A percentile compares a stretch with the other conserved stretches of the same genome.
Conservation (phyloP, 2,329 filamentous ascomycete species). For the Nigrospora oryzae region DNA sequence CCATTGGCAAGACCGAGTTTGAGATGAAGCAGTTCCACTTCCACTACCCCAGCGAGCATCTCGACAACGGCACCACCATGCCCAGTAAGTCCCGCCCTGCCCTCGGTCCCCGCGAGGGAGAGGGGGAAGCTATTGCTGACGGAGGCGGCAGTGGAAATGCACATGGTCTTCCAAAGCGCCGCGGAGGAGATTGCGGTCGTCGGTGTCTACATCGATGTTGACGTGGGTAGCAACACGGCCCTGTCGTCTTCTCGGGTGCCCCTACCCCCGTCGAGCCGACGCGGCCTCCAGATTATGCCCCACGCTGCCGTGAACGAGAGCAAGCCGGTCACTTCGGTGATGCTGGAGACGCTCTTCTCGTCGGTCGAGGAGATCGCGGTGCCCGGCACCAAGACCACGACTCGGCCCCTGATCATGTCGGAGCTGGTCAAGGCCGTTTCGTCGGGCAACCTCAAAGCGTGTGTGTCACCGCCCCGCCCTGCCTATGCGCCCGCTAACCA, state of each 20-base stretch:
- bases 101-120: not conserved
- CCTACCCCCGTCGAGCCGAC: not conserved
- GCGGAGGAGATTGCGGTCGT: slow-evolving; percentile 31
- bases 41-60: slow-evolving; percentile 40
- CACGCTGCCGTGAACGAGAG: slow-evolving; percentile 31
- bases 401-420: slow-evolving; percentile 32
- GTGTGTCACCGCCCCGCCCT: slow-evolving; percentile 1
- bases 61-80: slow-evolving; percentile 33
- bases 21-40: slow-evolving; percentile 39
- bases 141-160: slow-evolving; percentile 35
- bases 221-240: slow-evolving; percentile 10
- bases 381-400: slow-evolving; percentile 31
- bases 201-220: slow-evolving; percentile 32
- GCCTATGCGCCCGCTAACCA: not conserved
- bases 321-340: slow-evolving; percentile 22
- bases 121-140: not conserved
- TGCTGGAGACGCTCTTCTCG: slow-evolving; percentile 39
- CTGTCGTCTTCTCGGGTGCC: slow-evolving; percentile 6
- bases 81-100: slow-evolving; percentile 23
- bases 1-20: slow-evolving; percentile 24
- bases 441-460: slow-evolving; percentile 29
- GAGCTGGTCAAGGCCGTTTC: slow-evolving; percentile 28
- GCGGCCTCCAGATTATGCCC: slow-evolving; percentile 27
- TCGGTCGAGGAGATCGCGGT: slow-evolving; percentile 29
- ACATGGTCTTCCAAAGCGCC: slow-evolving; percentile 48